Conservation (phyloP, 108 stramenopile genomes). For the Cyclotella kingstonii region DNA sequence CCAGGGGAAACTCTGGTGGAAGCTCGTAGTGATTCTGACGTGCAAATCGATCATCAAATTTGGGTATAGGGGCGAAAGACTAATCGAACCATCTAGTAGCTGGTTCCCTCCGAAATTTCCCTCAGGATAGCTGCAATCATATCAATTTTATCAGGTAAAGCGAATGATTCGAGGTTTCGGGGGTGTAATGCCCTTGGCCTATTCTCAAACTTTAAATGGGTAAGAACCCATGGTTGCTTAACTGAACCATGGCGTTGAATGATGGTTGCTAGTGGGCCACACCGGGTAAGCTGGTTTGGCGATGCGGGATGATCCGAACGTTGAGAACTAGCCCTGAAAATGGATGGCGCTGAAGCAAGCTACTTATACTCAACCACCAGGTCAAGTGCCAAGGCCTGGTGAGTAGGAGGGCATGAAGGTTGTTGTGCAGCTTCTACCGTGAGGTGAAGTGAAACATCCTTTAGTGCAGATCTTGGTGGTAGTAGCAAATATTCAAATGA, state of each 20-base stretch:
- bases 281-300: slow-evolving; percentile 96
- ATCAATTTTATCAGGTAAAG: slow-evolving; percentile 97
- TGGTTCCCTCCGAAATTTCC: slow-evolving; percentile 97
- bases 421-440: slow-evolving; percentile 84
- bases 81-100: slow-evolving; percentile 97
- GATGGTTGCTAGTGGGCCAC: slow-evolving; percentile 94
- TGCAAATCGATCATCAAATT: slow-evolving; percentile 95
- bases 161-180: slow-evolving; percentile 97
- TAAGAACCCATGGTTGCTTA: slow-evolving; percentile 92
- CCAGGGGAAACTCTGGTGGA: slow-evolving; percentile 97
- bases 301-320: slow-evolving; percentile 98
- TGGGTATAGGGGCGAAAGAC: slow-evolving; percentile 98
- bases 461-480: slow-evolving; percentile 97
- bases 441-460: slow-evolving; percentile 91
- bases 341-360: slow-evolving; percentile 96
- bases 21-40: slow-evolving; percentile 94
- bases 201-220: slow-evolving; percentile 98
- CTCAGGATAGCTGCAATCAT: slow-evolving; percentile 93
- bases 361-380: slow-evolving; percentile 86
- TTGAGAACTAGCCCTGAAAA: slow-evolving; percentile 93
- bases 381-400: slow-evolving; percentile 66
- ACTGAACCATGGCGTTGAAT: slow-evolving; percentile 91
- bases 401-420: slow-evolving; percentile 95
- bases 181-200: slow-evolving; percentile 88
- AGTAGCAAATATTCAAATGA: slow-evolving; percentile 97